Evolutionary conservation across 176 grass and related monocot species (phyloP), one percentile per base, ranked within the genome.

Genomic region (Puya raimondii): DNA sequence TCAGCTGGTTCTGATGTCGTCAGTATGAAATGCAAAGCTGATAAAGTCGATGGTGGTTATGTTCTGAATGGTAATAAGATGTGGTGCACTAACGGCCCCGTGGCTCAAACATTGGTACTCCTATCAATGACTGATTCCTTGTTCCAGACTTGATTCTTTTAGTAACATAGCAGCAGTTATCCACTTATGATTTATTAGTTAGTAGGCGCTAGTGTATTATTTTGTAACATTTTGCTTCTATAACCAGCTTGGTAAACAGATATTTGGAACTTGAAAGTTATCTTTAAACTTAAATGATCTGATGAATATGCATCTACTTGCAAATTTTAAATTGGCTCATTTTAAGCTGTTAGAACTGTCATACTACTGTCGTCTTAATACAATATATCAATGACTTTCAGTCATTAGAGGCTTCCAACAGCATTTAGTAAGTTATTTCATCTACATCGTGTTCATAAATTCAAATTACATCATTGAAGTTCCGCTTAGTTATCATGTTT

Each of bases 61-160:
- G 73, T 97, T 63, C 79, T 97, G 47, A 90, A 92, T 1, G 89
- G 89, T 66, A 97, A 92, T 50, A 97, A 97, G 84, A 97, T 97
- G 93, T 97, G 93, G 93, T 97, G 93, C 74, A 97, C 93, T 15
- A 97, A 97, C 77, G 93, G 93, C 2, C 93, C 93, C 3, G 88
- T 86, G 18, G 93, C 93, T 75, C 86, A 97, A 65, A 92, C 93
- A 47, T 73, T 97, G 84, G 93, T 97, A 85, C 48, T 79, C 8
- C 26, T 8, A 18, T 71, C 33, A 33, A 10, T 48, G 12, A 22
- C 56, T 61, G 16, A 21, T 61, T 61, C 12, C 14, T 61, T 22
- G 15, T 18, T 9, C 56, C 9, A 10, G 9, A 61, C 56, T 61
- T 61, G 56, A 18, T 2, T 61, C n/a, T 20, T 61, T 18, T 61